Base-by-base conservation (phyloP, 2,329 filamentous ascomycete species). In the Colletotrichum sansevieriae region DNA sequence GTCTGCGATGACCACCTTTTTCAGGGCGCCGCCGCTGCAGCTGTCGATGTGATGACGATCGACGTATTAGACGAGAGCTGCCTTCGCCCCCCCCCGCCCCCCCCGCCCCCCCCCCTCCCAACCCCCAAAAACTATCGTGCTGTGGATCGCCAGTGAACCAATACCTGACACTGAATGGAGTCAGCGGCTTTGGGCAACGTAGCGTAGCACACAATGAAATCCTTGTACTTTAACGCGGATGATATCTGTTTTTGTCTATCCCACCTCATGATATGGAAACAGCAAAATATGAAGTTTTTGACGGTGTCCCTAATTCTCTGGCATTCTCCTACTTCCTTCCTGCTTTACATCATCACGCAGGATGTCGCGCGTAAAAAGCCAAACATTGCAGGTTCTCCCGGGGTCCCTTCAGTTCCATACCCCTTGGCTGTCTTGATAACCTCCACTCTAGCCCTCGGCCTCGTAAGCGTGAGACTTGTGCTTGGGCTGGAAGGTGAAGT, bases 401-500 rank as follows among this genome's bases (percentile, higher is more conserved):
- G 18, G 8, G 25, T 22, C 18, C 18, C 41, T 29, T 15, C 43
- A 29, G 6, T 15, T 58, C 25, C 18, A 49, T 29, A 11, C 39
- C 13, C 29, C 11, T 12, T 46, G 9, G 9, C 51, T 51, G 2
- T 52, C n/a, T 29, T 20, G 9, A 1, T 43, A 18, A 5, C 15
- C 11, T 33, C 1, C 41, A 29, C 4, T 12, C 33, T 79, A 91
- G 56, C 91, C 91, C 76, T 93, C 90, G 2, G 90, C 91, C 79
- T 94, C 93, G 56, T 97, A 97, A 61, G 91, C 88, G 77, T 97
- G 97, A 54, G 93, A 96, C 84, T 97, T 98, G 84, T 99, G 96
- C 85, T 99, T 99, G 3, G 96, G 96, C 82, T 95, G 90, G 82
- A 98, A 99, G 73, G 92, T 91, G 86, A 98, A 99, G 74, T 93